Evolutionary conservation across 108 stramenopile species (phyloP).

Genomic region (Cylindrotheca closterium): DNA sequence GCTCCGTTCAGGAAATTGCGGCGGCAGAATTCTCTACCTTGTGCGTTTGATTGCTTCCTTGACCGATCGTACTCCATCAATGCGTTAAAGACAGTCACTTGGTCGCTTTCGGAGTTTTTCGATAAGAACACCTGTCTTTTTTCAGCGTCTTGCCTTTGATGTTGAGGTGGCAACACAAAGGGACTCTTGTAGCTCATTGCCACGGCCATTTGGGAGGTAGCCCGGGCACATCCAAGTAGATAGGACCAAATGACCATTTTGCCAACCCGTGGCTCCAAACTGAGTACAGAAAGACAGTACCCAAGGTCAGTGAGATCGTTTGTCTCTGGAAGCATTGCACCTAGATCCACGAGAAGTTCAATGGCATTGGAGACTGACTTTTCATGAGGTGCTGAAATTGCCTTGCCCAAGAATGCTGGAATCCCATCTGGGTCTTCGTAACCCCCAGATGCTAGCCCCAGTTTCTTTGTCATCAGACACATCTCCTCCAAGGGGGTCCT

Average conservation of each 20-base stretch:
- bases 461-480: constrained; percentile 64
- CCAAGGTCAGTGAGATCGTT: constrained; percentile 76
- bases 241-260: constrained; percentile 78
- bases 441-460: constrained; percentile 63
- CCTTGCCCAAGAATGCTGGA: constrained; percentile 64
- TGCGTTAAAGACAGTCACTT: constrained; percentile 64
- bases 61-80: constrained; percentile 48
- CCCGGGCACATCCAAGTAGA: constrained; percentile 57
- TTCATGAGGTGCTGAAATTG: constrained; percentile 72
- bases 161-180: constrained; percentile 60
- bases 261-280: constrained; percentile 66
- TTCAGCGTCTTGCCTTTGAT: constrained; percentile 48
- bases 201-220: constrained; percentile 62
- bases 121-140: constrained; percentile 53
- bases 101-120: constrained; percentile 63
- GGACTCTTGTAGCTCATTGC: constrained; percentile 66
- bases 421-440: constrained; percentile 68
- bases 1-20: constrained; percentile 54
- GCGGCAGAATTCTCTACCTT: constrained; percentile 54
- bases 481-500: constrained; percentile 79
- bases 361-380: constrained; percentile 61
- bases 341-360: constrained; percentile 69
- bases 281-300: constrained; percentile 55
- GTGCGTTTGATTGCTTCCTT: constrained; percentile 27
- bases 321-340: constrained; percentile 72